Conservation (phyloP, 257 asterid genomes). For the Solanum medicagineum region DNA sequence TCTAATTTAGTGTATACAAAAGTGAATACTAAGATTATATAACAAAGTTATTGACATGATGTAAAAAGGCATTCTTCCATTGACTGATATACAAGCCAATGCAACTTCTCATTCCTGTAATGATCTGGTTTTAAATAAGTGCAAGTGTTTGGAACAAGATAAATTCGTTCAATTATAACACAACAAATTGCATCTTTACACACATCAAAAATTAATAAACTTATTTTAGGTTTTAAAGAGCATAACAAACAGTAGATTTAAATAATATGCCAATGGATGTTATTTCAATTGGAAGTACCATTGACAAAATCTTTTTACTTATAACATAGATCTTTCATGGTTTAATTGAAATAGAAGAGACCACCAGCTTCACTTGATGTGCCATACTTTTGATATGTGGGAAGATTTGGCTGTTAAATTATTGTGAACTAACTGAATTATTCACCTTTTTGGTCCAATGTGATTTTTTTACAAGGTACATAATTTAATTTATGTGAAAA, state of each 20-base stretch:
- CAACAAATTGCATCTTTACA: neutral
- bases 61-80: neutral
- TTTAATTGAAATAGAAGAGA: neutral
- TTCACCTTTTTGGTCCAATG: neutral
- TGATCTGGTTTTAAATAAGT: neutral
- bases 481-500: neutral
- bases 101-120: neutral
- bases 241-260: neutral
- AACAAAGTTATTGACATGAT: neutral
- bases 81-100: neutral
- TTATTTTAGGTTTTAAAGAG: neutral
- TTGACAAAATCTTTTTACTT: neutral
- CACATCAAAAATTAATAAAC: neutral
- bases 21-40: neutral
- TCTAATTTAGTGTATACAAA: neutral
- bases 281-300: neutral
- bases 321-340: neutral
- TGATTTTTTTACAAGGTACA: neutral
- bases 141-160: neutral
- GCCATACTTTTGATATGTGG: neutral
- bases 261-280: neutral
- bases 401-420: neutral
- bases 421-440: neutral
- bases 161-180: neutral
- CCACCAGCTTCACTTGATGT: neutral